These are phyloP conservation scores for Buddleja alternifolia DNA, from an alignment of 257 asterid genomes.

Conservation along the genomic window DNA sequence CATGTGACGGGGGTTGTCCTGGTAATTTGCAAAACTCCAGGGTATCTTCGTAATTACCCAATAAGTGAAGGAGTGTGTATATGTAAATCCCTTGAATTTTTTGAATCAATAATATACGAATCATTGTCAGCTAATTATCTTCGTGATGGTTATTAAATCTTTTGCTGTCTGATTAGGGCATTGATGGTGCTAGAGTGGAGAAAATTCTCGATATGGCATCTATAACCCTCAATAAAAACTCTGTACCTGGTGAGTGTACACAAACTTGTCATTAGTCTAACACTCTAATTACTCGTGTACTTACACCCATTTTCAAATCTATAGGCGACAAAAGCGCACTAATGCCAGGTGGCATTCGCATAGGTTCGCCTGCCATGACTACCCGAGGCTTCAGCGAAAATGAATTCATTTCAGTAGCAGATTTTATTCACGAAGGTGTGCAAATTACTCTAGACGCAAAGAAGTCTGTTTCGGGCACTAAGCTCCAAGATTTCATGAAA, in stretches of 20 bases:
- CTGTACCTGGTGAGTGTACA: slow-evolving; percentile 79
- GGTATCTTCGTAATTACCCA: too few species aligned
- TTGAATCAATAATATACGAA: not conserved
- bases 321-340: slow-evolving; percentile 92
- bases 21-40: too few species aligned
- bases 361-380: slow-evolving; percentile 97
- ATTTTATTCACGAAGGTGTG: slow-evolving; percentile 89
- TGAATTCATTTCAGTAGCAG: slow-evolving; percentile 71
- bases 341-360: slow-evolving; percentile 93
- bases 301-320: not conserved
- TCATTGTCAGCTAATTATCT: not conserved
- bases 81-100: not conserved
- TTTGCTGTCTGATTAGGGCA: slow-evolving; percentile 50
- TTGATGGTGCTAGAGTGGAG: slow-evolving; percentile 96
- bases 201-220: slow-evolving; percentile 95
- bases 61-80: too few species aligned
- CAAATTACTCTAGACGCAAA: slow-evolving; percentile 81
- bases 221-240: slow-evolving; percentile 90
- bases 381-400: slow-evolving; percentile 77
- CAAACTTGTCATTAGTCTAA: not conserved
- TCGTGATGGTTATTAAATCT: not conserved
- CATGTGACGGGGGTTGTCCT: too few species aligned
- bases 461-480: slow-evolving; percentile 62
- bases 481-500: slow-evolving; percentile 84
- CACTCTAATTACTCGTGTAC: not conserved